phyloP scores from a whole-genome alignment of 1,284 basidiomycete genomes.

The Boletus mariae region DNA sequence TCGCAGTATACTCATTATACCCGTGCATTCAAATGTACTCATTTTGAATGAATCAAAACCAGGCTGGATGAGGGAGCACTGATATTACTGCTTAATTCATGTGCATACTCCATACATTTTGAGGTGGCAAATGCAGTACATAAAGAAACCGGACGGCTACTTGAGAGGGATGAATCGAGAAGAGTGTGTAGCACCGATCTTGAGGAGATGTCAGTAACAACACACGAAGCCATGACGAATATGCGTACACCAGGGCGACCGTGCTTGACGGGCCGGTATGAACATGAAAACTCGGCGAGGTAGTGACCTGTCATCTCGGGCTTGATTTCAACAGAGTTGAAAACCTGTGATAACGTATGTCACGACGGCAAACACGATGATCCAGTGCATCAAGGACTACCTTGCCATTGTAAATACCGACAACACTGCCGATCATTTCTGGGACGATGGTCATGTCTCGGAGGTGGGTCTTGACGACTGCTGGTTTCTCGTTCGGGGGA shows the following conservation, averaged over 20 bases:
- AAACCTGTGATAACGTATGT: slow-evolving; percentile 53
- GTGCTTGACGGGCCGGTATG: slow-evolving; percentile 99
- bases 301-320: slow-evolving; percentile 99
- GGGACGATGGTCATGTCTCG: slow-evolving; percentile 99
- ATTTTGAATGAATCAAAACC: slow-evolving; percentile 35
- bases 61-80: slow-evolving; percentile 6
- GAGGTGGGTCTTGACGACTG: slow-evolving; percentile 98
- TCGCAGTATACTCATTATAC: slow-evolving; percentile 48
- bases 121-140: slow-evolving; percentile 18
- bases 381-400: slow-evolving; percentile 38
- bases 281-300: slow-evolving; percentile 92
- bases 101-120: slow-evolving; percentile 30
- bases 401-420: slow-evolving; percentile 98
- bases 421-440: slow-evolving; percentile 98
- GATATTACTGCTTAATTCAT: slow-evolving; percentile 1
- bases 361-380: background rate
- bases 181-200: slow-evolving; percentile 90
- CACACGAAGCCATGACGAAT: background rate
- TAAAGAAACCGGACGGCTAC: slow-evolving; percentile 32
- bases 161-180: slow-evolving; percentile 59
- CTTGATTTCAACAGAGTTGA: slow-evolving; percentile 98
- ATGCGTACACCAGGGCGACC: slow-evolving; percentile 87
- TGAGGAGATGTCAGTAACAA: slow-evolving; percentile 8
- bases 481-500: slow-evolving; percentile 96
- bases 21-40: slow-evolving; percentile 42